Conservation (phyloP, 495 filamentous ascomycete species). For the Tirmania nivea region DNA sequence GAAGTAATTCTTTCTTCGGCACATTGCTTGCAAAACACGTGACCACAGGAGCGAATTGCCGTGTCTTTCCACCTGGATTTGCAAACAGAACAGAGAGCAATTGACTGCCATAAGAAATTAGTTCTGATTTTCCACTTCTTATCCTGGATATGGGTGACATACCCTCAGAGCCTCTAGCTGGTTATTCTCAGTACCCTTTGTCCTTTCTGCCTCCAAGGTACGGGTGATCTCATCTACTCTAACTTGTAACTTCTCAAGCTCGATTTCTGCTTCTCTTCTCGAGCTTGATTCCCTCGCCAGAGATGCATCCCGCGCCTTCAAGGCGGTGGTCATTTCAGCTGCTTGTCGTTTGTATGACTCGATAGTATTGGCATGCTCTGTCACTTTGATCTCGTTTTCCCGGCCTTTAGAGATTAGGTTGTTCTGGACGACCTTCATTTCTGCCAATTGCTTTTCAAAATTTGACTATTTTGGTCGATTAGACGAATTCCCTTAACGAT, state of each 20-base stretch:
- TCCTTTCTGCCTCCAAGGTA: constrained; percentile 15
- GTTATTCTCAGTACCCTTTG: constrained; percentile 17
- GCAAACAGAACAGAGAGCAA: constrained; percentile 81
- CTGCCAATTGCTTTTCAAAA: constrained; percentile 71
- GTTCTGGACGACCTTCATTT: constrained; percentile 52
- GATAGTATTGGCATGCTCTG: constrained; percentile 41
- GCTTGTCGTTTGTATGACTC: constrained; percentile 62
- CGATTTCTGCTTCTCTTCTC: constrained; percentile 18
- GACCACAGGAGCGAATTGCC: constrained; percentile 78
- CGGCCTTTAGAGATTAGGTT: constrained; percentile 45
- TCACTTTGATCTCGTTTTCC: constrained; percentile 43
- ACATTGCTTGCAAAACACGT: constrained; percentile 80
- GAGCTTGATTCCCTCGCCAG: constrained; percentile 17
- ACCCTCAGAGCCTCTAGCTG: constrained; percentile 19
- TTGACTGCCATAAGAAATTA: constrained; percentile 30
- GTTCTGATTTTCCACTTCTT: constrained; percentile 23
- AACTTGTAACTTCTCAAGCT: constrained; percentile 18
- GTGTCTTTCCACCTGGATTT: constrained; percentile 82
- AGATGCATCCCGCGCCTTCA: constrained; percentile 50
- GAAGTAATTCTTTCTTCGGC: constrained; percentile 68
- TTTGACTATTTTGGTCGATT: constrained; percentile 30
- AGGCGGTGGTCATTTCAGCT: constrained; percentile 44
- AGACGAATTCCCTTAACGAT: constrained; percentile 26
- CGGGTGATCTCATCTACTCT: constrained; percentile 16
- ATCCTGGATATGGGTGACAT: not conserved